phyloP scores from a whole-genome alignment of 768 basidiomycete genomes.

The Pseudohyphozyma bogoriensis region DNA sequence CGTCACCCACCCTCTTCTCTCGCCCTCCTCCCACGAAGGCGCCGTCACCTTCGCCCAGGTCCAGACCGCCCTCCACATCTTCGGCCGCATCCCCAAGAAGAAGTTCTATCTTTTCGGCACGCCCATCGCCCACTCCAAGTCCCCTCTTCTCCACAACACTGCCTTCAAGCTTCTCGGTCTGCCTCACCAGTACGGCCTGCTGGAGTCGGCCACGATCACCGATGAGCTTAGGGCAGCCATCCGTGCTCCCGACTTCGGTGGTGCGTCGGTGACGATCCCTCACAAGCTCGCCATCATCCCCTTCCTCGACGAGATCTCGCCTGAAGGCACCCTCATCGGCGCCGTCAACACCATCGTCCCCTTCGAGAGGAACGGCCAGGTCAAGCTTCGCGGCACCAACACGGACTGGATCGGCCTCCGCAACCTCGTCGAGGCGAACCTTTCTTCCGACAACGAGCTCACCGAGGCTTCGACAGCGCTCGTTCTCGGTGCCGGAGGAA shows the following conservation, averaged over 20 bases:
- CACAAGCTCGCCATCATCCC: conserved; percentile 85
- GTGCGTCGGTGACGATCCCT: conserved; percentile 93
- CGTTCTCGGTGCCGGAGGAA: conserved; percentile 91
- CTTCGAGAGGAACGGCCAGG: conserved; percentile 34
- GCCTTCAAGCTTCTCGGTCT: conserved; percentile 70
- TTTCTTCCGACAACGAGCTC: conserved; percentile 40
- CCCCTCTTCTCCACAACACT: conserved; percentile 86
- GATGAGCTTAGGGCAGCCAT: conserved; percentile 58
- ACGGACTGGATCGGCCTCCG: conserved; percentile 90
- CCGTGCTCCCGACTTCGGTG: conserved; percentile 65
- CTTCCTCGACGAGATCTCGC: conserved; percentile 65
- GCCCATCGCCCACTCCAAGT: conserved; percentile 81
- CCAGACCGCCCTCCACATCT: conserved; percentile 64
- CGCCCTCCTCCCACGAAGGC: conserved; percentile 78
- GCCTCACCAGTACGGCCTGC: conserved; percentile 67
- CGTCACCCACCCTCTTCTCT: conserved; percentile 79
- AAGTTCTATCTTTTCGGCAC: conserved; percentile 79
- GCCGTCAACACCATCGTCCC: conserved; percentile 91
- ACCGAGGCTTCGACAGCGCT: conserved; percentile 49
- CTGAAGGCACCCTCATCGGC: conserved; percentile 73
- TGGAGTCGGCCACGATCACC: conserved; percentile 61
- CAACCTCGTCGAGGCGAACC: conserved; percentile 40
- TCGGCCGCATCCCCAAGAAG: conserved; percentile 64
- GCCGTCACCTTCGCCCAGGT: conserved; percentile 83
- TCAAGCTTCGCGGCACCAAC: conserved; percentile 75